Evolutionary conservation across 495 filamentous ascomycete genomes (phyloP), one percentile per base, ranked within the genome.

Genomic region (Mycothermus thermophilus): DNA sequence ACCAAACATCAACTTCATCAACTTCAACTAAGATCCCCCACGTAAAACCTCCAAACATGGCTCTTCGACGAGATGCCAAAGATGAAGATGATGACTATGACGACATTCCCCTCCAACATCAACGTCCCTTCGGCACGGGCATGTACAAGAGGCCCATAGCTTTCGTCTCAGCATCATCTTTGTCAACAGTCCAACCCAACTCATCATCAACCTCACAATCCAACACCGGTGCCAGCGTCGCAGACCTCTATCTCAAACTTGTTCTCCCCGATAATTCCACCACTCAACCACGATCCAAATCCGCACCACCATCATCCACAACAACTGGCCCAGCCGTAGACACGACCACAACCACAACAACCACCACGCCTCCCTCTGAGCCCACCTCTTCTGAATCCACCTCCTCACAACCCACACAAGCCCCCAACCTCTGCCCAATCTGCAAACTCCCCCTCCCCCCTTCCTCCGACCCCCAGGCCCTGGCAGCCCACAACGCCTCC

Each of bases 161-260:
- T 5, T 94, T 95, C 52, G 78, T 95, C 12, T 75, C 77, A 21
- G 76, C 83, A 19, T 65, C 75, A n/a, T n/a, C n/a, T n/a, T n/a
- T n/a, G n/a, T n/a, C n/a, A n/a, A n/a, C n/a, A n/a, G n/a, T n/a
- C n/a, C n/a, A n/a, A n/a, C n/a, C n/a, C n/a, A n/a, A n/a, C n/a
- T n/a, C n/a, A n/a, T 7, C 35, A 11, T 14, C 29, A 22, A 14
- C 25, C 45, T 55, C 5, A 37, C 32, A 34, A 52, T 33, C 35
- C 47, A n/a, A 44, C 50, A 20, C n/a, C n/a, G n/a, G n/a, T n/a
- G n/a, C n/a, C 16, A 58, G 43, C 35, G 64, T 81, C 30, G 68
- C 72, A 21, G 70, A 82, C 38, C 58, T 63, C 40, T 93, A 90
- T 41, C 67, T 86, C 27, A 75, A 70, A 30, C 70, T 88, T 28